Base-by-base conservation (phyloP, 805 yeast genomes). In the Candida tibetensis region DNA sequence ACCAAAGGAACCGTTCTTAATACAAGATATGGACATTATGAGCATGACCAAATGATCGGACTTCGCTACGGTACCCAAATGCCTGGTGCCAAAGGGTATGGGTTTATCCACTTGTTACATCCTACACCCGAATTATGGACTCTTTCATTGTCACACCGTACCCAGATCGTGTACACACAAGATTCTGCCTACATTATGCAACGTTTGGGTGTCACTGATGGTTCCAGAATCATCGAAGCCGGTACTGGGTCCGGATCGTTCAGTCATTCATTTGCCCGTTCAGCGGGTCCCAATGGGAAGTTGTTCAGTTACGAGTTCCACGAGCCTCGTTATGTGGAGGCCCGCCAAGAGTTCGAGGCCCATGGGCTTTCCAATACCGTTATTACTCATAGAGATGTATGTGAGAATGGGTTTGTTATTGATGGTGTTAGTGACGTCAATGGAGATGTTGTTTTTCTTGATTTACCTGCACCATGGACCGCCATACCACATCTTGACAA, bases 111-210 rank as follows among this genome's bases (percentile, higher is more conserved):
- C 55, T 68, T 93, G 10, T 62, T 93, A 32, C 90, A 85, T 44
- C 98, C 99, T 1, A 82, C 95, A 0, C 90, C 99, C 0, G 99
- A 93, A 61, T 66, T 93, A 16, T 93, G 99, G 99, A 85, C 96
- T 0, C 54, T 87, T n/a, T 86, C 97, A 0, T 68, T 93, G 25
- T 98, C 99, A 2, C 99, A 93, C 58, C 74, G 99, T 61, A 93
- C 99, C 0, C 99, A 93, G 66, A 93, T 93, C 47, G 98, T 93
- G 1, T 93, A 93, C 58, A 85, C 97, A 0, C 95, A 95, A 7
- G 99, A 93, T 59, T 85, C 96, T 2, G 79, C 95, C 19, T 93
- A 87, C 53, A 89, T 93, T 38, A 76, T 86, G 45, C 96, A 91
- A 58, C 68, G 96, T 51, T 66, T 93, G 45, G 74, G 79, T 31